Base-by-base conservation (phyloP, 2,329 filamentous ascomycete genomes). In the Malbranchea cinnamomea region DNA sequence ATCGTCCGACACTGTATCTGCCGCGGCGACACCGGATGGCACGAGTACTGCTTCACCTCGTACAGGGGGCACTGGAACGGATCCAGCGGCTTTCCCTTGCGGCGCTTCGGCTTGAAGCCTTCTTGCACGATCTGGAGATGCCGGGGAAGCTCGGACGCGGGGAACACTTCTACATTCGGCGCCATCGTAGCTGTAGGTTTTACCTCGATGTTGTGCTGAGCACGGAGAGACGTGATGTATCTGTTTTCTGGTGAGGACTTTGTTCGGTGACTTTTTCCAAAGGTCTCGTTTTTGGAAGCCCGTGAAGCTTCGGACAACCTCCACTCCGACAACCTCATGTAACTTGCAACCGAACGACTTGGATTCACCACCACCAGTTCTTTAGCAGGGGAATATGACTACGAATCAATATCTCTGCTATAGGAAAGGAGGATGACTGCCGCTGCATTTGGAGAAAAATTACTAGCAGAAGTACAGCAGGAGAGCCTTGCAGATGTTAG, bases 11-110 rank as follows among this genome's bases (percentile, higher is more conserved):
- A 75, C 4, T 48, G 47, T n/a, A 67, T 48, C 15, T 67, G 50
- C 2, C 55, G 50, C 3, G 59, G 54, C 29, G 48, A 45, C 11
- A 51, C 54, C 19, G 58, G 51, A 44, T 71, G 62, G 50, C 73
- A 78, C 15, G 63, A 63, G 45, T 74, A 76, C 52, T 78, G 72
- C 26, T 69, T 53, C 49, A 77, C 50, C 46, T 75, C 68, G 40
- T 68, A 57, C 23, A 76, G 50, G 33, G 62, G 51, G 47, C 72
- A 77, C 28, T 67, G 53, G 31, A 55, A 48, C 4, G 76, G 55
- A 18, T 67, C 54, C 36, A 71, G 52, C 10, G 59, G 52, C 15
- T 45, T 44, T 25, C 60, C 56, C 46, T 72, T 72, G 37, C 67
- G 64, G 29, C 54, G 49, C 45, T 66, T 54, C 53, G 67, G 38